phyloP scores from a whole-genome alignment of 139 green algal genomes.

The Monoraphidium neglectum region DNA sequence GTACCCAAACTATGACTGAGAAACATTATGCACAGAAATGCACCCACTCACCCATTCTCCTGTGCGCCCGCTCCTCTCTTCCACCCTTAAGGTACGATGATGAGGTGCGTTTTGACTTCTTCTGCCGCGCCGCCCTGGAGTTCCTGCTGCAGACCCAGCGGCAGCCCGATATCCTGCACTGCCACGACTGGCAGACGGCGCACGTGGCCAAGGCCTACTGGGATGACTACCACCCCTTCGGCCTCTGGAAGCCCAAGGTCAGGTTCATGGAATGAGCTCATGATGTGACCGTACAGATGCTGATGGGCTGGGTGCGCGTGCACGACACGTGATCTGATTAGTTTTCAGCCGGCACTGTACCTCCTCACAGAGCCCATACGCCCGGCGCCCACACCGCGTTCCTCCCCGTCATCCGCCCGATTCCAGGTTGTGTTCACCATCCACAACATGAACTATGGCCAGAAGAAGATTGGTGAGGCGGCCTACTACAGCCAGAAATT shows the following conservation, averaged over 20 bases:
- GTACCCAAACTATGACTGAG: no score
- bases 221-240: conserved; percentile 86
- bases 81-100: conserved; percentile 36
- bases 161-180: conserved; percentile 94
- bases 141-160: conserved; percentile 78
- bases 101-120: conserved; percentile 89
- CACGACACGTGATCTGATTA: no score
- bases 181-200: conserved; percentile 96
- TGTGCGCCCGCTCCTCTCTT: neutral
- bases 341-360: no score
- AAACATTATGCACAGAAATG: no score
- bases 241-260: conserved; percentile 81
- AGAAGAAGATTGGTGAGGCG: conserved; percentile 84
- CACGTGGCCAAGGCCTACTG: conserved; percentile 70
- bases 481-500: conserved; percentile 81
- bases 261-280: no score
- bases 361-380: no score
- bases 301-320: no score
- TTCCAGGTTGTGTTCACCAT: conserved; percentile 88
- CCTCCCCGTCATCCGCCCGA: neutral
- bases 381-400: no score
- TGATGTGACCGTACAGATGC: no score
- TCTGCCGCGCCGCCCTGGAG: conserved; percentile 93
- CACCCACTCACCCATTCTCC: neutral
- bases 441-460: conserved; percentile 95